phyloP scores from a whole-genome alignment of 768 basidiomycete genomes.

The Dacryopinax primogenitus region DNA sequence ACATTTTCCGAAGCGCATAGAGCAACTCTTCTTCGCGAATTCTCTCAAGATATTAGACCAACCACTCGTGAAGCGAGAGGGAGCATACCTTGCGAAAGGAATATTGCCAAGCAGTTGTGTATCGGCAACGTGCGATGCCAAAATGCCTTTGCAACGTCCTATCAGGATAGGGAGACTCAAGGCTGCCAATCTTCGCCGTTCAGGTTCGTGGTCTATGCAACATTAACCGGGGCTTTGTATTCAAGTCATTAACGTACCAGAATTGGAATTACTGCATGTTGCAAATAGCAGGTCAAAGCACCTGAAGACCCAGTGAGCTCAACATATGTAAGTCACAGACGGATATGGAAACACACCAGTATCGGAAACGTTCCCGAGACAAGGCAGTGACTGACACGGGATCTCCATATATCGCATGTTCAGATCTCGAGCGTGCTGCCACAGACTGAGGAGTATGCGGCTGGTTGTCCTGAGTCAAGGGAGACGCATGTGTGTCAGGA shows the following conservation, averaged over 20 bases:
- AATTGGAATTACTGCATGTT: constrained; percentile 54
- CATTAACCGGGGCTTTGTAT: background rate
- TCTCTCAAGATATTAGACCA: constrained; percentile 30
- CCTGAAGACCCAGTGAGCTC: background rate
- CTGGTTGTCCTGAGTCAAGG: constrained; percentile 9
- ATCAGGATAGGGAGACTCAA: constrained; percentile 60
- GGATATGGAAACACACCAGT: constrained; percentile 38
- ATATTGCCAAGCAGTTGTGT: constrained; percentile 70
- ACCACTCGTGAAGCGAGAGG: background rate
- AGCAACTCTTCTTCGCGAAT: constrained; percentile 80
- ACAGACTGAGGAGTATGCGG: background rate
- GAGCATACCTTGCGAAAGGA: constrained; percentile 67
- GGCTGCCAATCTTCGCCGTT: constrained; percentile 56
- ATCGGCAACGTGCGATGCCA: constrained; percentile 72
- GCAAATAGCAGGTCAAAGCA: constrained; percentile 78
- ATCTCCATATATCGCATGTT: background rate
- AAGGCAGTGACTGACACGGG: constrained; percentile 22
- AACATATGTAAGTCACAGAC: background rate
- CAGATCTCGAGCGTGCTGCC: background rate
- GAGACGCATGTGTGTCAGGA: constrained; percentile 11
- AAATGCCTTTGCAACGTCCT: constrained; percentile 54
- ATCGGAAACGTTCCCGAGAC: constrained; percentile 74
- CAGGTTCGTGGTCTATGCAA: constrained; percentile 43
- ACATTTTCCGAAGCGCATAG: constrained; percentile 69
- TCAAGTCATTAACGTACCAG: constrained; percentile 33